Evolutionary conservation across 1,284 basidiomycete genomes (phyloP), one percentile per base, ranked within the genome.

Genomic region (Ganoderma meredithae): DNA sequence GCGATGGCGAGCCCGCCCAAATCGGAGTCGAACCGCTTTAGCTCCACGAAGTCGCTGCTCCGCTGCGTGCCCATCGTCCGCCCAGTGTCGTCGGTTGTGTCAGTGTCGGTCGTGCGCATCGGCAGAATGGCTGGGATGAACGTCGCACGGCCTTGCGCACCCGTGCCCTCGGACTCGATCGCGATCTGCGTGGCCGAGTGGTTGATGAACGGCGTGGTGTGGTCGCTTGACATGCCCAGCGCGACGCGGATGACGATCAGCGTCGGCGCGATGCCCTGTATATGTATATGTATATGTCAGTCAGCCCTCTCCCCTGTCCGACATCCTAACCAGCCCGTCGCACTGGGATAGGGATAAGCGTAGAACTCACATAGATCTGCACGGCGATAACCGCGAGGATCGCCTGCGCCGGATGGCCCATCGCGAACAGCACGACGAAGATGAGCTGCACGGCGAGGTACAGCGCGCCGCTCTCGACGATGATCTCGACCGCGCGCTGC

Each of bases 341-440:
- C 27, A 31, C 27, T 31, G 27, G 27, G 27, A 31, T 31, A 31
- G 1, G 27, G 27, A 31, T 3, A 31, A 31, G 27, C 27, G 27
- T 31, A 3, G 27, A 31, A 53, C 55, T 27, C 65, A 82, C 83
- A 62, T 84, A 84, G 33, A 82, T 74, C 71, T 83, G 82, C 36
- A 81, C 78, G 13, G 80, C 79, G 60, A 80, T 74, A 25, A 79
- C 78, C 10, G 73, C 80, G 22, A 79, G 62, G 64, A 85, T 76
- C 17, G 71, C 78, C 66, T 80, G 15, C 39, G 83, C 81, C 10
- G 78, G 75, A 66, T 78, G 75, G 22, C 69, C 52, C 22, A 79
- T 62, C 39, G 79, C 77, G 62, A 81, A 81, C 25, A 84, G 76
- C 15, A 80, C 68, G 65, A 83, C 80, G 40, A 83, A 83, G 36